phyloP scores from a whole-genome alignment of 2,329 filamentous ascomycete genomes.

The Pseudofabraea citricarpa region DNA sequence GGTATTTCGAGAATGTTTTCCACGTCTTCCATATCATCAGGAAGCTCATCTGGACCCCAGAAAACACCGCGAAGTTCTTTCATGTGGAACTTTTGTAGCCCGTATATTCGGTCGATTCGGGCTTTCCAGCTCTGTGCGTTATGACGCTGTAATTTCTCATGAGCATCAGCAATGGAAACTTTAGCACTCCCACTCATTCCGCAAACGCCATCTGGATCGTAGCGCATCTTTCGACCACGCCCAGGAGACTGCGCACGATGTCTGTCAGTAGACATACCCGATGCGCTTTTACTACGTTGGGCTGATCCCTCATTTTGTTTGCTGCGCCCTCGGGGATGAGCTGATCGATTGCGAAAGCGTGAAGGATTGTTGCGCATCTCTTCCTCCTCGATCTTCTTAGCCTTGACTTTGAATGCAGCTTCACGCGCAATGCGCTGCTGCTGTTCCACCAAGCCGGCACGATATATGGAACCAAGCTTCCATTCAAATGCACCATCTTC shows the following conservation, averaged over 20 bases:
- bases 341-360: conserved; percentile 51
- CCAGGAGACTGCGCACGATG: conserved; percentile 21
- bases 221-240: conserved; percentile 50
- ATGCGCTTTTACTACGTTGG: conserved; percentile 29
- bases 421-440: conserved; percentile 84
- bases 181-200: conserved; percentile 68
- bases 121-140: conserved; percentile 91
- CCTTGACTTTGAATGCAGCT: conserved; percentile 83
- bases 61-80: conserved; percentile 75
- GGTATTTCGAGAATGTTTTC: conserved; percentile 86
- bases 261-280: conserved; percentile 14
- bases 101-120: conserved; percentile 74
- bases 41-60: conserved; percentile 75
- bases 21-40: conserved; percentile 74
- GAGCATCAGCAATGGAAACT: conserved; percentile 72
- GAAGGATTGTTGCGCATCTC: conserved; percentile 49
- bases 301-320: conserved; percentile 17
- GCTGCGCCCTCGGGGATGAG: conserved; percentile 26
- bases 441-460: conserved; percentile 82
- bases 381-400: conserved; percentile 76
- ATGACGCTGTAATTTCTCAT: conserved; percentile 67
- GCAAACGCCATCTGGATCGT: conserved; percentile 74
- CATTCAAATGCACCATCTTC: conserved; percentile 97
- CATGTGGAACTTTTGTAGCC: conserved; percentile 66
- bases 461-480: conserved; percentile 93